Evolutionary conservation across 2,329 filamentous ascomycete species (phyloP).

Genomic region (Diaporthe eres): DNA sequence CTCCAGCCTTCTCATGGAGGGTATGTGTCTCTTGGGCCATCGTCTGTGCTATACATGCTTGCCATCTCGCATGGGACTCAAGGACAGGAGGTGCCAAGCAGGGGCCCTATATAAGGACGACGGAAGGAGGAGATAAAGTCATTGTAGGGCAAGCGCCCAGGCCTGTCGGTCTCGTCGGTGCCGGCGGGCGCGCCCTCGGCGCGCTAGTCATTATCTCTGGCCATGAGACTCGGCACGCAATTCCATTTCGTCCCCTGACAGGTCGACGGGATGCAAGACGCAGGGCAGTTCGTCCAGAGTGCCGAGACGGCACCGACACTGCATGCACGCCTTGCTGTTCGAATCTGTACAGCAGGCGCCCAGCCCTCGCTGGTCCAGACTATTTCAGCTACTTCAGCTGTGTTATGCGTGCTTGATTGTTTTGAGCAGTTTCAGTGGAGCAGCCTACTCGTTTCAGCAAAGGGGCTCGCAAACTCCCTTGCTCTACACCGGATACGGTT

Average conservation of each 20-base stretch:
- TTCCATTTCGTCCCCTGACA: constrained; percentile 4
- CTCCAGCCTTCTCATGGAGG: neutral
- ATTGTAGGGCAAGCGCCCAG: neutral
- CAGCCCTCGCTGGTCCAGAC: no score
- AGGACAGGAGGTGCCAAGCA: neutral
- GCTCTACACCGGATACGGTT: neutral
- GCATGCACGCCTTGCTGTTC: neutral
- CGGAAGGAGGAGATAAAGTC: neutral
- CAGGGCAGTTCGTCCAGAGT: neutral
- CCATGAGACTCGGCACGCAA: constrained; percentile 11
- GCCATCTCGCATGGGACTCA: neutral
- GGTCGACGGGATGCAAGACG: neutral
- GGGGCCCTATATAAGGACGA: neutral
- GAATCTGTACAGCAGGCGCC: neutral
- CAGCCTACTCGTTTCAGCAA: neutral
- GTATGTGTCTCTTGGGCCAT: constrained; percentile 6
- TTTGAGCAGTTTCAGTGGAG: neutral
- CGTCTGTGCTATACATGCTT: neutral
- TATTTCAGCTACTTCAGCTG: no score
- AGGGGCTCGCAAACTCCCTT: neutral
- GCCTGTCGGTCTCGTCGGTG: neutral
- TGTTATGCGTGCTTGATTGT: neutral
- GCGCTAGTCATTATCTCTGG: constrained; percentile 10
- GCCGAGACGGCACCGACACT: constrained; percentile 10
- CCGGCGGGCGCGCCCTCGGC: constrained; percentile 20